A percentile compares a stretch with the other conserved stretches of the same genome.
phyloP scores from a whole-genome alignment of 306 rosid species.

The Hippophae gyantsensis region DNA sequence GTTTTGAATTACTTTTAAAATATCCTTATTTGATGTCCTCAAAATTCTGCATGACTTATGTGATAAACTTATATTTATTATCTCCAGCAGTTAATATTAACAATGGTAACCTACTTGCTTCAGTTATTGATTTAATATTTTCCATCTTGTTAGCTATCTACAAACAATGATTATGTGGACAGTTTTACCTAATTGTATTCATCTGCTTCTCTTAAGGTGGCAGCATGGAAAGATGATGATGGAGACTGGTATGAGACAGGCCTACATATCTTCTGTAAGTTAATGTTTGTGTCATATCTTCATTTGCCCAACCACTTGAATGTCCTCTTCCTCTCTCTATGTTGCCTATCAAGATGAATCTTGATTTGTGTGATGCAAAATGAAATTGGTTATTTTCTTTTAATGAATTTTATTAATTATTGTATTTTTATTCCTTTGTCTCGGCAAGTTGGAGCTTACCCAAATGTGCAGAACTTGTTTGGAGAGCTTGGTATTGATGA shows the following conservation, averaged over 20 bases:
- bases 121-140: not conserved
- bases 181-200: slow-evolving; percentile 10
- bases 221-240: slow-evolving; percentile 95
- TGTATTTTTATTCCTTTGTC: slow-evolving; percentile 8
- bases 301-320: not conserved
- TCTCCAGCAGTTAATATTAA: no score
- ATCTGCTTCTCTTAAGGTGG: slow-evolving; percentile 45
- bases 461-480: slow-evolving; percentile 83
- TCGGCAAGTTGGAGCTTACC: slow-evolving; percentile 88
- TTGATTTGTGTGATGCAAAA: not conserved
- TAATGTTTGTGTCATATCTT: slow-evolving; percentile 2
- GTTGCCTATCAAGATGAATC: not conserved
- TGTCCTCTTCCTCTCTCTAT: not conserved
- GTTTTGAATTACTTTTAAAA: no score
- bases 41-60: no score
- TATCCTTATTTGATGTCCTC: no score
- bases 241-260: slow-evolving; percentile 99
- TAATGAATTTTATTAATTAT: not conserved
- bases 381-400: not conserved
- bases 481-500: slow-evolving; percentile 93
- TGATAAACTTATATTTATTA: no score
- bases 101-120: no score
- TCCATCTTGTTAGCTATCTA: slow-evolving; percentile 7
- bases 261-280: slow-evolving; percentile 92
- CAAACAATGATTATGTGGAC: not conserved